A percentile compares a stretch with the other conserved stretches of the same genome.
phyloP scores from a whole-genome alignment of 768 basidiomycete species.

The Mycena filopes region DNA sequence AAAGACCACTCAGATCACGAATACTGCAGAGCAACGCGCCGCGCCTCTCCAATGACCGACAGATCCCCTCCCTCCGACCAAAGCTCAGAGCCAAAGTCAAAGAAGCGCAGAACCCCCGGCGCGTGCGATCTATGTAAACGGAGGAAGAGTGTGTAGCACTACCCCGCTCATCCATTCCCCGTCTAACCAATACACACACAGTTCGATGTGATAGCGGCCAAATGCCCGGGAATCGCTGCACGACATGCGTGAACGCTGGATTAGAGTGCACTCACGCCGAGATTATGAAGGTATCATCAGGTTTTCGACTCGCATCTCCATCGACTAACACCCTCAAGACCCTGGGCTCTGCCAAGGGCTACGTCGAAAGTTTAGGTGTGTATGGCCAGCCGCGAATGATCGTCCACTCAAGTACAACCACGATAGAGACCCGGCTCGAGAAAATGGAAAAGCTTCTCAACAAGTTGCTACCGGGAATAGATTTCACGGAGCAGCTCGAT shows the following conservation, averaged over 20 bases:
- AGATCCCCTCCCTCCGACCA: conserved; percentile 7
- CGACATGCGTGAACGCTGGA: conserved; percentile 69
- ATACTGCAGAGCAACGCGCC: not conserved
- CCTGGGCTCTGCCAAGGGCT: conserved; percentile 75
- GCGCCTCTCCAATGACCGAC: conserved; percentile 9
- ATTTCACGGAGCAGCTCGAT: conserved; percentile 70
- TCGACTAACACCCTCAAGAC: conserved; percentile 43
- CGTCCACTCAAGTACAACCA: not conserved
- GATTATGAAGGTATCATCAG: conserved; percentile 64
- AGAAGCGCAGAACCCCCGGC: conserved; percentile 70
- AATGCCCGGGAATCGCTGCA: conserved; percentile 72
- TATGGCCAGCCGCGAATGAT: not conserved
- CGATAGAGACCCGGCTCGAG: conserved; percentile 24
- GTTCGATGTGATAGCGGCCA: conserved; percentile 74
- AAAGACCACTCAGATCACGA: too few relatives aligned
- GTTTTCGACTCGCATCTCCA: conserved; percentile 1
- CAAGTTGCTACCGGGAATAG: conserved; percentile 68
- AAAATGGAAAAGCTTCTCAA: conserved; percentile 71
- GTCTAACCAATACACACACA: conserved; percentile 30
- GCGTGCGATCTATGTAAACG: conserved; percentile 81
- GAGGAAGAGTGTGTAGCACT: conserved; percentile 68
- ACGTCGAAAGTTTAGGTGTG: conserved; percentile 66
- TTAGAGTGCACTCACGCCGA: conserved; percentile 76
- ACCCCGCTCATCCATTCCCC: not conserved
- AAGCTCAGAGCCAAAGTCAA: conserved; percentile 38